phyloP scores from a whole-genome alignment of 2,329 filamentous ascomycete species.

The Cladophialophora psammophila region DNA sequence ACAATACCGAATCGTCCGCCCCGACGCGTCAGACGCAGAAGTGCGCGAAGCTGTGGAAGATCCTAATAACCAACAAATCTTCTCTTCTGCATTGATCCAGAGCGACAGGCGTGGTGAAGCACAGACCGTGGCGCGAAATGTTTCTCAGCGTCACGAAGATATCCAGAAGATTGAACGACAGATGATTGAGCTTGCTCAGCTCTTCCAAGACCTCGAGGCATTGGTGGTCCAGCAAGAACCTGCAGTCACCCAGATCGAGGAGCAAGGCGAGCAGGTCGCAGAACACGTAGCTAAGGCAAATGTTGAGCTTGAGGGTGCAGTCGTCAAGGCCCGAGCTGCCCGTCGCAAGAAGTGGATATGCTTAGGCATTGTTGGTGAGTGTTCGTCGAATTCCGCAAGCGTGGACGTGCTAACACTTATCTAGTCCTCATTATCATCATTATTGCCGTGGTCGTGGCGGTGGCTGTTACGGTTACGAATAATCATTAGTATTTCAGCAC shows the following conservation, averaged over 20 bases:
- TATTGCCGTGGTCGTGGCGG: slow-evolving; percentile 56
- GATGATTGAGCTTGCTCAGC: slow-evolving; percentile 82
- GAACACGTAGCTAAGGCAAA: slow-evolving; percentile 87
- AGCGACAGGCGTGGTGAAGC: slow-evolving; percentile 83
- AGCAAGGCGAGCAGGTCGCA: slow-evolving; percentile 83
- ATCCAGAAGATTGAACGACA: slow-evolving; percentile 92
- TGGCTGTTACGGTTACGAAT: slow-evolving; percentile 56
- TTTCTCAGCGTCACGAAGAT: slow-evolving; percentile 81
- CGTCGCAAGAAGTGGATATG: slow-evolving; percentile 98
- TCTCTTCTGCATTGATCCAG: slow-evolving; percentile 67
- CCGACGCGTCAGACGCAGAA: slow-evolving; percentile 79
- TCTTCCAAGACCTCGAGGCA: slow-evolving; percentile 89
- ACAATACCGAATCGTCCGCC: slow-evolving; percentile 88
- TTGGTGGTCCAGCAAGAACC: slow-evolving; percentile 87
- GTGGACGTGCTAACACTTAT: slow-evolving; percentile 18
- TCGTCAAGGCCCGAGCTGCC: slow-evolving; percentile 78
- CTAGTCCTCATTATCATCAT: slow-evolving; percentile 63
- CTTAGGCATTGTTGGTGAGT: slow-evolving; percentile 73
- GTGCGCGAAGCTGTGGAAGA: slow-evolving; percentile 79
- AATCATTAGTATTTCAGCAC: slow-evolving; percentile 24
- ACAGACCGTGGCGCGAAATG: slow-evolving; percentile 77
- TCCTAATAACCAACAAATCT: slow-evolving; percentile 75
- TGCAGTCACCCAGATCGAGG: slow-evolving; percentile 79
- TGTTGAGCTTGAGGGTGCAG: slow-evolving; percentile 79
- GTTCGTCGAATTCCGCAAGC: slow-evolving; percentile 19